phyloP scores from a whole-genome alignment of 768 basidiomycete species.

The Boletus patriciae region DNA sequence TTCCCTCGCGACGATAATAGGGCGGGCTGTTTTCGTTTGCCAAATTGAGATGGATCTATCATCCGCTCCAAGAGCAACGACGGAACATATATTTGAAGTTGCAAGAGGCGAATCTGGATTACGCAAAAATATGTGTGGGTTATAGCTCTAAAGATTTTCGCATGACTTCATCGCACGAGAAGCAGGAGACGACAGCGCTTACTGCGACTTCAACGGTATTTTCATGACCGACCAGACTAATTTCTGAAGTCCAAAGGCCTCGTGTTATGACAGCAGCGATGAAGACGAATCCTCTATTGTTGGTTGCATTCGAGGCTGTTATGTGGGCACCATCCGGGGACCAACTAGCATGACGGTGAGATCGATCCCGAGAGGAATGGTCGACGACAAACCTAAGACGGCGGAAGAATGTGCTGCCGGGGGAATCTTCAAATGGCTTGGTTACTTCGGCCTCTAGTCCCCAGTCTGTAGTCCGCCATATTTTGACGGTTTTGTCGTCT shows the following conservation, averaged over 20 bases:
- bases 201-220: slow-evolving; percentile 96
- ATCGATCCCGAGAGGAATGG: neutral
- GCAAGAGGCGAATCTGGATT: slow-evolving; percentile 64
- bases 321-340: slow-evolving; percentile 99
- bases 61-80: slow-evolving; percentile 91
- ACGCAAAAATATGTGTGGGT: slow-evolving; percentile 90
- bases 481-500: slow-evolving; percentile 94
- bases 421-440: slow-evolving; percentile 92
- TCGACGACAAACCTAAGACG: slow-evolving; percentile 64
- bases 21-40: slow-evolving; percentile 91
- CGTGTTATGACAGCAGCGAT: slow-evolving; percentile 95
- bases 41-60: slow-evolving; percentile 94
- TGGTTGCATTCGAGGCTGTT: slow-evolving; percentile 95
- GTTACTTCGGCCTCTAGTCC: slow-evolving; percentile 75
- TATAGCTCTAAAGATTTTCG: slow-evolving; percentile 51
- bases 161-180: slow-evolving; percentile 4
- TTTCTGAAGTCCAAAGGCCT: slow-evolving; percentile 86
- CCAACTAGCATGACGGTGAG: slow-evolving; percentile 60
- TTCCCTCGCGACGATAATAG: slow-evolving; percentile 90
- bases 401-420: slow-evolving; percentile 92
- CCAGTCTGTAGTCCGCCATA: slow-evolving; percentile 97
- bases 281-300: slow-evolving; percentile 94
- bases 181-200: slow-evolving; percentile 29
- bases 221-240: slow-evolving; percentile 94
- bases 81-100: slow-evolving; percentile 84